Conservation (phyloP, 2,329 filamentous ascomycete genomes). For the Calonectria pteridis region DNA sequence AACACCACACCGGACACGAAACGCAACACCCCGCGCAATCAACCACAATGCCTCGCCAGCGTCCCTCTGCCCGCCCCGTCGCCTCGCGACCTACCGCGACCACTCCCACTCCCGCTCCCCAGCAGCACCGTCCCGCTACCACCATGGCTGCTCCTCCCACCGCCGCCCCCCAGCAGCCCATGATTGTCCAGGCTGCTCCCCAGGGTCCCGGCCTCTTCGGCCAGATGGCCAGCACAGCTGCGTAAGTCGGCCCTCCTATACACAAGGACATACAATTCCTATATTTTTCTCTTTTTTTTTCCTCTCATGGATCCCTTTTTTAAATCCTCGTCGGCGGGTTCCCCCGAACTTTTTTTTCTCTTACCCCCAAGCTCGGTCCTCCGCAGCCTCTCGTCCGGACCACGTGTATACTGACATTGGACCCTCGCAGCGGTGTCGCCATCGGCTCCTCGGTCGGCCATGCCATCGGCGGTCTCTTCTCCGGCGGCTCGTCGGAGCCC, state of each 20-base stretch:
- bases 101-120: slow-evolving; percentile 66
- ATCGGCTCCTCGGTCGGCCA: slow-evolving; percentile 96
- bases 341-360: not conserved
- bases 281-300: not conserved
- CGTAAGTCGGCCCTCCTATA: slow-evolving; percentile 73
- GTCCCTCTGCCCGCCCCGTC: slow-evolving; percentile 74
- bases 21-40: slow-evolving; percentile 47
- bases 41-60: slow-evolving; percentile 79
- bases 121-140: slow-evolving; percentile 77
- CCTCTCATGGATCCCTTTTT: not conserved
- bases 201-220: slow-evolving; percentile 89
- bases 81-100: slow-evolving; percentile 76
- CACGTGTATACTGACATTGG: slow-evolving; percentile 36
- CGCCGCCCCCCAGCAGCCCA: slow-evolving; percentile 48
- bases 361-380: not conserved
- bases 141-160: slow-evolving; percentile 72
- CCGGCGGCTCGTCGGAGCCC: slow-evolving; percentile 74
- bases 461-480: slow-evolving; percentile 90
- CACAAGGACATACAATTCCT: not conserved
- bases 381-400: slow-evolving; percentile 19
- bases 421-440: slow-evolving; percentile 83
- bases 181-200: slow-evolving; percentile 47
- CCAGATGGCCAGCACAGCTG: slow-evolving; percentile 97
- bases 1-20: slow-evolving; percentile 21
- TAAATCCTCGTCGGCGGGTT: not conserved